Evolutionary conservation across 345 rosid genomes (phyloP), one percentile per base, ranked within the genome.

Genomic region (Jatropha curcas): DNA sequence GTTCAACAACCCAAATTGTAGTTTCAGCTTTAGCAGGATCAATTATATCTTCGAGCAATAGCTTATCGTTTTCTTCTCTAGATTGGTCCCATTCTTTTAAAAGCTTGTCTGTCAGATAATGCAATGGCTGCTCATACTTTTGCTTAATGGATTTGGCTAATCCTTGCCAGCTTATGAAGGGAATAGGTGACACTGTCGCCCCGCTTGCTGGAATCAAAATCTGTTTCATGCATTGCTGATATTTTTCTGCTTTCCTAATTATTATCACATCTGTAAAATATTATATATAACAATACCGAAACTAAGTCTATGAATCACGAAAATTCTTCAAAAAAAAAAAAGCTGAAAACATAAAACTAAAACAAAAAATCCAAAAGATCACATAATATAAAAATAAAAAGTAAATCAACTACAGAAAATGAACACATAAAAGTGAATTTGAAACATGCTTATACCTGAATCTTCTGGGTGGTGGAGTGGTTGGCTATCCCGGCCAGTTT

Each of bases 41-140:
- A 35, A 77, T 60, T 11, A 67, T 35, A 34, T n/a, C 43, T 31
- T 65, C 68, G n/a, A n/a, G n/a, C 60, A 81, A 11, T 13, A 74
- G 65, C 71, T 28, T n/a, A n/a, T n/a, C n/a, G n/a, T n/a, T n/a
- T n/a, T n/a, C n/a, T n/a, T n/a, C n/a, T n/a, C n/a, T n/a, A n/a
- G 76, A 77, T 61, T 74, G 37, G 67, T 77, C 81, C 79, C 81
- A 77, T 37, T 77, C 71, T 62, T 61, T 71, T 1, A 77, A 45
- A 2, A 34, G 73, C 22, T 34, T 60, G 4, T 60, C 33, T 3
- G 81, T 68, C 9, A 77, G 71, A 22, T 74, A 73, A 61, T 81
- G 84, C 33, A 81, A 43, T 28, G 84, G 76, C 56, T 77, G 81
- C 14, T 37, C 71, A 37, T 66, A 55, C 62, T 30, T 70, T 28